A percentile compares a stretch with the other conserved stretches of the same genome.
Evolutionary conservation across 1,284 basidiomycete genomes (phyloP).

Genomic region (Ceratobasidium sp.): DNA sequence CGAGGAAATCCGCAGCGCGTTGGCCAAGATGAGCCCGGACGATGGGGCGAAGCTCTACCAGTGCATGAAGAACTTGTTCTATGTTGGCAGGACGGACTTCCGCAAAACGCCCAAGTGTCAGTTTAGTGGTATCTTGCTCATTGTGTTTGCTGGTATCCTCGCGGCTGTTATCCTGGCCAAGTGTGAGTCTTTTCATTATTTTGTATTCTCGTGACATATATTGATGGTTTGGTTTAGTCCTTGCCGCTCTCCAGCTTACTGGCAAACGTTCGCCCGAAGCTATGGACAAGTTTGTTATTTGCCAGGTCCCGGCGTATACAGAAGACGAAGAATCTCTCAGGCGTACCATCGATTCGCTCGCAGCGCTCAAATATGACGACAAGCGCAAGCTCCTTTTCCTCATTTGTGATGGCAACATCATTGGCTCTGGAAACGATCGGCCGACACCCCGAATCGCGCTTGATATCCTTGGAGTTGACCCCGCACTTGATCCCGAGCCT

Average conservation of each 20-base stretch:
- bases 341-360: constrained; percentile 93
- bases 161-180: constrained; percentile 85
- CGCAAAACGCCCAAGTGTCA: constrained; percentile 81
- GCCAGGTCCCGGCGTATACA: constrained; percentile 96
- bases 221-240: constrained; percentile 58
- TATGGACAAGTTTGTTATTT: constrained; percentile 96
- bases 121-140: constrained; percentile 86
- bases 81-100: constrained; percentile 83
- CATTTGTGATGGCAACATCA: constrained; percentile 97
- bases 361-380: constrained; percentile 92
- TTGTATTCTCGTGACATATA: not conserved
- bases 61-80: constrained; percentile 88
- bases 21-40: constrained; percentile 61
- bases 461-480: constrained; percentile 94
- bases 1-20: constrained; percentile 63
- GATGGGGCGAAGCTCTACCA: constrained; percentile 62
- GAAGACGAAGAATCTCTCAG: constrained; percentile 96
- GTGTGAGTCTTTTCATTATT: constrained; percentile 65
- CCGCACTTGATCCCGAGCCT: constrained; percentile 91
- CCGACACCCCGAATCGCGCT: constrained; percentile 88
- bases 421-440: constrained; percentile 94
- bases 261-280: constrained; percentile 88
- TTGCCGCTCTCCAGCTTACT: constrained; percentile 88
- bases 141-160: constrained; percentile 81
- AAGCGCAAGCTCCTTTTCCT: constrained; percentile 96